phyloP scores from a whole-genome alignment of 495 filamentous ascomycete species.

The Lophiotrema nucula region DNA sequence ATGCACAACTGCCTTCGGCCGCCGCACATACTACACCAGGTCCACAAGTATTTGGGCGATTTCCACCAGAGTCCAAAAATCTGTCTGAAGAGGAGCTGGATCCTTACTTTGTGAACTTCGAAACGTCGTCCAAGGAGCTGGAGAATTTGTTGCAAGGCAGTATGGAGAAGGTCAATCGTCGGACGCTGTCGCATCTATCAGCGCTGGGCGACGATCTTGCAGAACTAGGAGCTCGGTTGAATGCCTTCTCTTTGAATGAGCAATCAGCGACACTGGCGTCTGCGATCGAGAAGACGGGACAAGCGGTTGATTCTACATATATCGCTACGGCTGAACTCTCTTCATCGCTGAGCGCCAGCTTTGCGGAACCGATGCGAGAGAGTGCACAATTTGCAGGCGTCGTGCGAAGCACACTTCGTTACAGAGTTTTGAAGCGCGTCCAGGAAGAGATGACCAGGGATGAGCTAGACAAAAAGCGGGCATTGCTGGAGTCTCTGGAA shows the following conservation, averaged over 20 bases:
- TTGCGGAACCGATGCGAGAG: slow-evolving; percentile 96
- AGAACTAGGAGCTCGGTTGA: slow-evolving; percentile 89
- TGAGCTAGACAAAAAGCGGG: slow-evolving; percentile 77
- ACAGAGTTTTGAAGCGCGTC: slow-evolving; percentile 84
- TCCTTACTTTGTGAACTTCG: slow-evolving; percentile 91
- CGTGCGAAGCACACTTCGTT: slow-evolving; percentile 81
- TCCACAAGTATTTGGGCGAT: slow-evolving; percentile 69
- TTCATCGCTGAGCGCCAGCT: slow-evolving; percentile 74
- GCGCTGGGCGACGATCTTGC: slow-evolving; percentile 81
- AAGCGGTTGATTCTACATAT: slow-evolving; percentile 93
- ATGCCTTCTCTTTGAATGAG: slow-evolving; percentile 95
- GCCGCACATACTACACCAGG: slow-evolving; percentile 60
- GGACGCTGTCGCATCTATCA: slow-evolving; percentile 80
- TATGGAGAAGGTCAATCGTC: slow-evolving; percentile 92
- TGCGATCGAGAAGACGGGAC: slow-evolving; percentile 89
- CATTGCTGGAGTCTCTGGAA: slow-evolving; percentile 77
- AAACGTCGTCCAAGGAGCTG: slow-evolving; percentile 80
- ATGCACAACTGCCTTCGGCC: slow-evolving; percentile 49
- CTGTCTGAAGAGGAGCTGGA: slow-evolving; percentile 88
- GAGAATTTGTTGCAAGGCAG: slow-evolving; percentile 83
- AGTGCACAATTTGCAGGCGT: slow-evolving; percentile 96
- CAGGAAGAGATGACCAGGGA: slow-evolving; percentile 97
- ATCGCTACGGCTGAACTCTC: slow-evolving; percentile 93
- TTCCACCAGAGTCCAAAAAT: slow-evolving; percentile 73
- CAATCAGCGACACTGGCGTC: slow-evolving; percentile 82